A percentile compares a stretch with the other conserved stretches of the same genome.
phyloP scores from a whole-genome alignment of 345 rosid genomes.

The Sisymbrium altissimum region DNA sequence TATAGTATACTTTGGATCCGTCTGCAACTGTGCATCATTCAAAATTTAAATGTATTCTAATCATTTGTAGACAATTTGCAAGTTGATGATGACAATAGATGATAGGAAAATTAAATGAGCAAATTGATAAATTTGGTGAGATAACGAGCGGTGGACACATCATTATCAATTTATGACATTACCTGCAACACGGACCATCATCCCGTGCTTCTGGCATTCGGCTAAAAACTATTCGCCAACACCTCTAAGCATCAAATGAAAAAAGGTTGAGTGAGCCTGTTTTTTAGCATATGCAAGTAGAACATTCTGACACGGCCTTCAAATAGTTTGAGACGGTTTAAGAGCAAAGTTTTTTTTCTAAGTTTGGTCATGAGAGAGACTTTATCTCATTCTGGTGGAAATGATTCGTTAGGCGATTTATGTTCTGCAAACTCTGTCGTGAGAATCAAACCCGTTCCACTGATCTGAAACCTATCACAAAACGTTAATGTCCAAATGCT shows the following conservation, averaged over 20 bases:
- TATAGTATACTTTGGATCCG: too few relatives aligned
- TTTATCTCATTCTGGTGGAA: conserved; percentile 96
- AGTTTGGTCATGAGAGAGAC: conserved; percentile 6
- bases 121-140: too few relatives aligned
- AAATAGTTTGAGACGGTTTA: neutral
- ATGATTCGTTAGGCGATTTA: conserved; percentile 81
- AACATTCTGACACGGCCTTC: too few relatives aligned
- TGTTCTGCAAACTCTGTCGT: conserved; percentile 80
- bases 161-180: conserved; percentile 83
- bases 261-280: neutral
- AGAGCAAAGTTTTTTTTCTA: neutral
- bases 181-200: conserved; percentile 92
- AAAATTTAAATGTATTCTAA: too few relatives aligned
- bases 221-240: conserved; percentile 85
- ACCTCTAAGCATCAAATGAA: conserved; percentile 37
- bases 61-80: too few relatives aligned
- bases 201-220: conserved; percentile 71
- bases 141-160: conserved; percentile 89
- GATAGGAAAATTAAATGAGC: too few relatives aligned
- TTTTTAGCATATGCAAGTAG: neutral
- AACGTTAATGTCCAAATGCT: neutral
- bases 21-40: too few relatives aligned
- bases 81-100: too few relatives aligned
- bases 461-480: conserved; percentile 51
- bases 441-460: conserved; percentile 90